Evolutionary conservation across 805 yeast genomes (phyloP), one percentile per base, ranked within the genome.

Genomic region (Metschnikowia reukaufii): DNA sequence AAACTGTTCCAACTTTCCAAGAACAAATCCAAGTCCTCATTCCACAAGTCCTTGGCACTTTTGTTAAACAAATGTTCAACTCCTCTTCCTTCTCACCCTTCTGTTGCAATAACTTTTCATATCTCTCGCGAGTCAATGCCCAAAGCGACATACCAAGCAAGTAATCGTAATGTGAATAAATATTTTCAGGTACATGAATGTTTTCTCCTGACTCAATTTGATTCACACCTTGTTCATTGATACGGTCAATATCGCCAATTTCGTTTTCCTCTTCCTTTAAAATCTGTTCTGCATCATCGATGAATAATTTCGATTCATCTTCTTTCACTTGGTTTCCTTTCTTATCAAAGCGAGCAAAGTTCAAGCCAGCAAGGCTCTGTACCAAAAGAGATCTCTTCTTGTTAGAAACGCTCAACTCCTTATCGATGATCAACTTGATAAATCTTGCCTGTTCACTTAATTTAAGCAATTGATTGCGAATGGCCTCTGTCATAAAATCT

Each of bases 81-180:
- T 88, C 95, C 10, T 65, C 72, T 62, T 89, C 92, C 59, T 83
- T 85, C 20, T 73, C 84, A 47, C 82, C 88, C 50, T 81, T 78
- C 62, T 91, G 95, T 44, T 76, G 76, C 58, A 90, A 70, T 54
- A 94, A 72, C 55, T 79, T 83, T 59, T 88, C 91, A 62, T 91
- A 94, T 57, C 94, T 79, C 67, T 94, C 99, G 48, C 76, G 77
- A 0, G 99, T 92, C 61, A 94, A 79, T 32, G 97, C 86, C 94
- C 97, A 89, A 54, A 94, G 83, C 30, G 90, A 81, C 96, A 94
- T 87, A 44, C 94, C 95, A 44, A 94, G 74, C 52, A 94, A 74
- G 58, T 94, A 94, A 60, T 94, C 98, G 65, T 82, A 92, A 6
- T 84, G 74, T 8, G 89, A 79, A 42, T 76, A 75, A 13, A 79